Base-by-base conservation (phyloP, 1,284 basidiomycete genomes). In the Ustilago xerochloae region DNA sequence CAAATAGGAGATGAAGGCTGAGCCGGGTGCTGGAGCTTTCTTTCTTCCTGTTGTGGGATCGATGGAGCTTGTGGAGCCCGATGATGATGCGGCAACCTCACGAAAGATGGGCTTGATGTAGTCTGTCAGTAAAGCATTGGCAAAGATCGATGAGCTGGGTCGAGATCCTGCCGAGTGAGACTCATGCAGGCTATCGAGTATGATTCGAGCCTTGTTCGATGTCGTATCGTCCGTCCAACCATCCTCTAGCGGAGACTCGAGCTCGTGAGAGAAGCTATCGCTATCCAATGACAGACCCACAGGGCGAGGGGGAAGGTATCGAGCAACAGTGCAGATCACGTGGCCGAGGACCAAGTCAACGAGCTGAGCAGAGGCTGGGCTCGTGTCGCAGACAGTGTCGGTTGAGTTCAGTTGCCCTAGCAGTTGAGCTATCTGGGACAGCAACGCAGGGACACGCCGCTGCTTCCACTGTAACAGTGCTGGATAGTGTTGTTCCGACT, bases 51-150 rank as follows among this genome's bases (percentile, higher is more conserved):
- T 73, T 15, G 12, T 12, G 9, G 61, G 33, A 26, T 73, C 54
- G 36, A 62, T 39, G 10, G 56, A 41, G 46, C 45, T 63, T 2
- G n/a, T 33, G 4, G 70, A 46, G 10, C 50, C 45, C 2, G 52
- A 54, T 4, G 58, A 56, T 5, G 69, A 63, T 9, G 50, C 16
- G n/a, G 51, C 39, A 20, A 53, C 26, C 29, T 58, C 63, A 7
- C 50, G 47, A 33, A 72, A 53, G 49, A 72, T 63, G 2, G 69
- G 69, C 29, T 72, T 66, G 33, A 72, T 45, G 39, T 72, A 66
- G 54, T 72, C 57, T 7, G 26, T 22, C 9, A 72, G 69, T 3
- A 72, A 35, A 0, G 51, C 32, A 22, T 24, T 48, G 2, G 63
- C 60, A 8, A 66, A n/a, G 2, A 24, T 38, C 24, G 61, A 45